Evolutionary conservation across 2,329 filamentous ascomycete genomes (phyloP), one percentile per base, ranked within the genome.

Genomic region (Scedosporium minutisporum): DNA sequence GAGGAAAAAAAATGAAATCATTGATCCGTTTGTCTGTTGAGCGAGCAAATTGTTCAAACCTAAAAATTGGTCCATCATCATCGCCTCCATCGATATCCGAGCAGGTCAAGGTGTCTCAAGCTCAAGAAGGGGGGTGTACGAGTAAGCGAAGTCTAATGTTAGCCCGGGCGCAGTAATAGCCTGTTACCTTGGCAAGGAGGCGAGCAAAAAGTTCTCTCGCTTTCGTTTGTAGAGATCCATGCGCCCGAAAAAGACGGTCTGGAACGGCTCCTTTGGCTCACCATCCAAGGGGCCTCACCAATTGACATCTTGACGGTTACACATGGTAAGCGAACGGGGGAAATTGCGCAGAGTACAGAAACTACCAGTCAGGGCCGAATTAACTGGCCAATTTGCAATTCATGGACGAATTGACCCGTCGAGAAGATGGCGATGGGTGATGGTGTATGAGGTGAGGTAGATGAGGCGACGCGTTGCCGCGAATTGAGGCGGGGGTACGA

Each of bases 401-500:
- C 55, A 61, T 57, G 46, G 60, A 7, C 16, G 12, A 16, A 16
- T 23, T 61, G 33, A 12, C 7, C n/a, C 46, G 12, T 41, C 16
- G 16, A 6, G 21, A 3, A 9, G 60, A 57, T 25, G 60, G 23
- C 42, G 18, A 42, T 18, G n/a, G 7, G 42, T 61, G 58, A 63
- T 71, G 73, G 71, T 74, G 73, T 68, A 71, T 73, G 70, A 68
- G 67, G 70, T 72, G 73, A 75, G 67, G 74, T 75, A 69, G 70
- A 68, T 67, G 74, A 73, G 29, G 71, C 75, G 74, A 77, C 77
- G 76, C 76, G 77, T 71, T 73, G 69, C 72, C 69, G 71, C 71
- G 68, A 67, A 44, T 53, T 18, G 38, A 58, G 53, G 61, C 53
- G 61, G 61, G 61, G 61, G 53, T 58, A 18, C 7, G 58, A 38